phyloP scores from a whole-genome alignment of 2,329 filamentous ascomycete species.

The Ceratocystis huliohia region DNA sequence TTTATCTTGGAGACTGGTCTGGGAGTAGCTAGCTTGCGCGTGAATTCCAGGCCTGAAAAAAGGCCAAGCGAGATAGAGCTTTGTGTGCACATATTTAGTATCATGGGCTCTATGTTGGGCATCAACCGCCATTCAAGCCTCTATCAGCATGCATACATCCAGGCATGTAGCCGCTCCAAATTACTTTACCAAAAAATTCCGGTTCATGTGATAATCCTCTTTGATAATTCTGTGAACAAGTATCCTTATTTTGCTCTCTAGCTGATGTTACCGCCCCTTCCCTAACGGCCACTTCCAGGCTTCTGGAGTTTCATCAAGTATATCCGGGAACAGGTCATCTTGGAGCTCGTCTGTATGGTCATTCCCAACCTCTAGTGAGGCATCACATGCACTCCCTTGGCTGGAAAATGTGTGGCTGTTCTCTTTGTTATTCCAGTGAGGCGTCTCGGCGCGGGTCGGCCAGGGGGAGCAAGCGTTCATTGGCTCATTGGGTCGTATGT shows the following conservation, averaged over 20 bases:
- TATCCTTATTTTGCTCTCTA: neutral
- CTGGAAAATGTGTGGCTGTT: neutral
- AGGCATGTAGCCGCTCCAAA: neutral
- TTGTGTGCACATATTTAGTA: too few species aligned
- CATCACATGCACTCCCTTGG: neutral
- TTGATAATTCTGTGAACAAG: neutral
- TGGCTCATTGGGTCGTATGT: neutral
- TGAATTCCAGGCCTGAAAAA: too few species aligned
- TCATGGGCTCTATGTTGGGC: neutral
- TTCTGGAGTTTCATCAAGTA: neutral
- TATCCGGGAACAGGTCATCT: neutral
- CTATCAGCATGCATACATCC: neutral
- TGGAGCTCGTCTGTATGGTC: neutral
- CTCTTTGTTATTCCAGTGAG: neutral
- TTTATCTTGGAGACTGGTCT: too few species aligned
- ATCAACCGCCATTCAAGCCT: neutral
- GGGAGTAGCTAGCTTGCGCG: too few species aligned
- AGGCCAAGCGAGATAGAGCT: too few species aligned
- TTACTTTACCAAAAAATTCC: neutral
- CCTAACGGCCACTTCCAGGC: neutral
- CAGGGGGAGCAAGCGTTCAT: neutral
- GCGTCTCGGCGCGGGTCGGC: neutral
- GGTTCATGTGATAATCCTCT: too few species aligned
- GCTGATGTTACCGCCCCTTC: neutral
- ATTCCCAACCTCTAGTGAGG: neutral